Percentiles rank a stretch among this genome's conserved stretches.
These are phyloP conservation scores for Lolium multiflorum DNA, from an alignment of 176 grass and related monocot species.

Conservation along the genomic window DNA sequence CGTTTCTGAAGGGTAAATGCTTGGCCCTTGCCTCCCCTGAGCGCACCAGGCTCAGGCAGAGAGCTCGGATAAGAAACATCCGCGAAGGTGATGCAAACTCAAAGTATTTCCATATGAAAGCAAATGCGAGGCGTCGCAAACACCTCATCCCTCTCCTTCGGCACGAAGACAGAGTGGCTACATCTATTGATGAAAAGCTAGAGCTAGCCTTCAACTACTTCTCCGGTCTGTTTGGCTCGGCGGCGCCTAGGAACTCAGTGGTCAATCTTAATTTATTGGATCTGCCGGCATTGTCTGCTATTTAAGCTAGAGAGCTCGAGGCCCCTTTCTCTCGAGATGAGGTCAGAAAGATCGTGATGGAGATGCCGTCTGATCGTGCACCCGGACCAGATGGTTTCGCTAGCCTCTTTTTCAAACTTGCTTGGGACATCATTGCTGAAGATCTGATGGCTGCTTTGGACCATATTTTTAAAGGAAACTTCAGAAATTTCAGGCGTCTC, in stretches of 20 bases:
- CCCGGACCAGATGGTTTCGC: neutral
- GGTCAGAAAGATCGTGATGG: neutral
- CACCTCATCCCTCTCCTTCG: neutral
- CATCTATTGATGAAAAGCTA: neutral
- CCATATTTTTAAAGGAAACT: no score
- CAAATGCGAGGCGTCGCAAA: neutral
- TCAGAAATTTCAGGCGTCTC: no score
- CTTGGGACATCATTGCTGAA: neutral
- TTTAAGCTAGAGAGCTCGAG: neutral
- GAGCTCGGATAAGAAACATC: neutral
- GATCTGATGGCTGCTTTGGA: neutral
- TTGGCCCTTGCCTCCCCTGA: neutral
- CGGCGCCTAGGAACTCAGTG: neutral
- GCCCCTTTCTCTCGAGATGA: neutral
- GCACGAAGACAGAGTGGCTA: neutral
- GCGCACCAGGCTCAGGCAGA: neutral
- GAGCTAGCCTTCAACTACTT: neutral
- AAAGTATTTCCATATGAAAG: neutral
- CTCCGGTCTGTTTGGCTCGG: neutral
- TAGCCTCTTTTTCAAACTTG: neutral
- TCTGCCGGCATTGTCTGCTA: neutral
- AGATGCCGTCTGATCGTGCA: neutral
- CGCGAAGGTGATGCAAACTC: neutral
- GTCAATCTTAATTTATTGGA: neutral
- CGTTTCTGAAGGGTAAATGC: neutral